Evolutionary conservation across 2,329 filamentous ascomycete species (phyloP), one percentile per base, ranked within the genome.

Genomic region (Botrytis cinerea): DNA sequence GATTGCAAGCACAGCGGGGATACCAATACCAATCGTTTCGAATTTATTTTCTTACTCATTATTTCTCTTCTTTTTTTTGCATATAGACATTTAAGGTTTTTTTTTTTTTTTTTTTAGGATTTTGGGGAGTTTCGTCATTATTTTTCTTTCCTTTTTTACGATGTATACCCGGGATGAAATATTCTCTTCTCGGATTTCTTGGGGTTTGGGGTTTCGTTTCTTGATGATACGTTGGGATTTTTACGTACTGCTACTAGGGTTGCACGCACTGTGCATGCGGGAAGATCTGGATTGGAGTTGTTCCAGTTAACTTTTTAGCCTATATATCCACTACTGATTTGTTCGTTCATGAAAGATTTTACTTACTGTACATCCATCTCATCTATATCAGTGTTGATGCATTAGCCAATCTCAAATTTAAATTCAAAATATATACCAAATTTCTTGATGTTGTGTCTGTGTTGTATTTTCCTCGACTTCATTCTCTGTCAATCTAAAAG

Each of bases 11-110:
- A 45, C 51, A 68, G 70, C 60, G 63, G 60, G 35, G 71, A 72
- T 72, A 69, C 66, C 71, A 68, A 68, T 66, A 66, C 63, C 66
- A 68, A 68, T 57, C 66, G 35, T 54, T 68, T 57, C 57, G 63
- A 68, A 25, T 68, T 48, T 57, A 40, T 57, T 72, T 71, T 45
- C 40, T 20, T 45, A 12, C n/a, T 28, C 38, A 16, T 4, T 10
- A 20, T n/a, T 40, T 40, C 20, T 14, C n/a, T 28, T 54, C 22
- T 1, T 67, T 35, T 35, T 51, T 38, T 38, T 38, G 7, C 38
- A 38, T 38, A 4, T 66, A 20, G 46, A 35, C n/a, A 4, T 51
- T n/a, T 51, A 20, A 40, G 28, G 28, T 66, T 66, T 10, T 38
- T 9, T 38, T n/a, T 32, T 38, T n/a, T 32, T 2, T 3, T 32